phyloP scores from a whole-genome alignment of 2,329 filamentous ascomycete species.

The Tympanopsis confertula region DNA sequence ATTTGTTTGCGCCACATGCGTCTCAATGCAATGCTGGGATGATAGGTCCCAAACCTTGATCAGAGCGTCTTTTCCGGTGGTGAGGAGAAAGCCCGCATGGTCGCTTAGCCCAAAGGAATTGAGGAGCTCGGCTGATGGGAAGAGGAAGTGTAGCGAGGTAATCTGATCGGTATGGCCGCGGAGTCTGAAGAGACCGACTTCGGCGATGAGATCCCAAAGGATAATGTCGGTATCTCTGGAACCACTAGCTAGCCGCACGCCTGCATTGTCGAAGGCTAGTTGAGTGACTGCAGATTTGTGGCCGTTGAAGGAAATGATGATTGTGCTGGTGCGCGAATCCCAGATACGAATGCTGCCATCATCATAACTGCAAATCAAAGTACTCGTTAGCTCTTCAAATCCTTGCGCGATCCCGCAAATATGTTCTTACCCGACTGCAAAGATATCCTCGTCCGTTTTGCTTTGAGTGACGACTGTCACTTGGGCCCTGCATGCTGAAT shows the following conservation, averaged over 20 bases:
- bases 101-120: conserved; percentile 38
- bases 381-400: too few relatives aligned
- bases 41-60: conserved; percentile 95
- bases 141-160: conserved; percentile 74
- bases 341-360: conserved; percentile 92
- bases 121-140: conserved; percentile 41
- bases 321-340: conserved; percentile 83
- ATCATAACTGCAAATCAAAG: conserved; percentile 41
- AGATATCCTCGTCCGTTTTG: conserved; percentile 77
- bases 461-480: conserved; percentile 84
- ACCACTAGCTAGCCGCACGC: conserved; percentile 81
- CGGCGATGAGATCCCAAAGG: conserved; percentile 87
- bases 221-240: conserved; percentile 92
- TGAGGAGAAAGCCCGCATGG: conserved; percentile 65
- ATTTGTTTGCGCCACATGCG: conserved; percentile 88
- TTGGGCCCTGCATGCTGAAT: conserved; percentile 66
- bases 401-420: too few relatives aligned
- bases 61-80: conserved; percentile 86
- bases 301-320: conserved; percentile 93
- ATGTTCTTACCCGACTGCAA: conserved; percentile 67
- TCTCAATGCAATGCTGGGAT: conserved; percentile 91
- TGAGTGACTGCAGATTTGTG: conserved; percentile 84
- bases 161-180: conserved; percentile 94
- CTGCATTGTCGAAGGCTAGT: conserved; percentile 74
- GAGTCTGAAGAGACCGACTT: conserved; percentile 85